Evolutionary conservation across 2,329 filamentous ascomycete genomes (phyloP), one percentile per base, ranked within the genome.

Genomic region (Aaosphaeria pasadenensis): DNA sequence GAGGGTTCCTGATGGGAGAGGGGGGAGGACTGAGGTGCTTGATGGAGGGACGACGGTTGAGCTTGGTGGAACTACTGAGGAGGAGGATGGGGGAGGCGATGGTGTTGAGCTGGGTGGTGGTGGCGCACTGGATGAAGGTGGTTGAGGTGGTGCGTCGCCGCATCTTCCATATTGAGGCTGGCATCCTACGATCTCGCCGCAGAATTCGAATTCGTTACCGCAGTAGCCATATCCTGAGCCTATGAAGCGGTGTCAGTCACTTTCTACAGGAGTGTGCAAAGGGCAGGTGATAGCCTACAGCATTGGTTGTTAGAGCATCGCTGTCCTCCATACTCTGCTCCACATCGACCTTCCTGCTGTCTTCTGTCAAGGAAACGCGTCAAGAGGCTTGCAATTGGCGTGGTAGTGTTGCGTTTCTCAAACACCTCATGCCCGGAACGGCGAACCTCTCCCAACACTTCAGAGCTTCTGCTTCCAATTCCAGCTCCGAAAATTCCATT

Each of bases 101-200:
- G 52, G 43, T 13, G 48, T 46, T 35, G 49, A 44, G 13, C 52
- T 48, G n/a, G 55, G 45, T 9, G 49, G 47, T 1, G 56, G 48
- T 4, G 59, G 47, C 2, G 60, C 55, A 6, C 52, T 52, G 5
- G 58, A 57, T 3, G 58, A 48, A 5, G 57, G 54, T 1, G 58
- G 50, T 28, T 42, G 42, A 17, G 50, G 48, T 28, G 55, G 50
- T 13, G 51, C 47, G 39, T 63, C 52, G 35, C 61, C 61, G 38
- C 63, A 66, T 42, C 61, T 48, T 33, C 63, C 61, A 44, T 55
- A 66, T 7, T 58, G 47, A 9, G 61, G 61, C 30, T 66, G 63
- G 35, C 61, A 64, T 33, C 59, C 60, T 5, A 60, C 61, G 11
- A 66, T 45, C 2, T 50, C 42, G 3, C 38, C 49, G 24, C 61